Evolutionary conservation across 140 eudicot genomes (phyloP).

Genomic region (Cichorium intybus): DNA sequence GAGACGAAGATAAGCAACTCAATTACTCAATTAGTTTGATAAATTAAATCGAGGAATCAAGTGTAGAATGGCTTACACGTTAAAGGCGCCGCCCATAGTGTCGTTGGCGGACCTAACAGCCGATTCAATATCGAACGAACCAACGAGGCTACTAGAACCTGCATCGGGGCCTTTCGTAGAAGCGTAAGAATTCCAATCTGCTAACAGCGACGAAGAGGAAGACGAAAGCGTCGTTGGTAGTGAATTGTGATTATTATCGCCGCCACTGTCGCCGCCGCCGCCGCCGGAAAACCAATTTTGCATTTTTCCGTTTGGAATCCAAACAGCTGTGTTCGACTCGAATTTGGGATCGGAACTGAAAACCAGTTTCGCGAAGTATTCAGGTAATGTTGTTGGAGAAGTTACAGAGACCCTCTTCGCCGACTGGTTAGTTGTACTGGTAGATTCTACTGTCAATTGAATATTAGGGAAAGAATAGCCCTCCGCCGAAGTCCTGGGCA

Average conservation of each 20-base stretch:
- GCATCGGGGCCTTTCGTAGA: slow-evolving; percentile 35
- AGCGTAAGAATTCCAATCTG: slow-evolving; percentile 84
- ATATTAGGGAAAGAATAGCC: background rate
- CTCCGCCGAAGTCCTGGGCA: background rate
- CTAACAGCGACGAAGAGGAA: slow-evolving; percentile 41
- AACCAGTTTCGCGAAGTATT: background rate
- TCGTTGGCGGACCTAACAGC: slow-evolving; percentile 81
- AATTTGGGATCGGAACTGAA: slow-evolving; percentile 4
- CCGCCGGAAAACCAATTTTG: slow-evolving; percentile 59
- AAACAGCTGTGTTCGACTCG: background rate
- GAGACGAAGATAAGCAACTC: background rate
- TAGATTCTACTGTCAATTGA: background rate
- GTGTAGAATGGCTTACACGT: slow-evolving; percentile 45
- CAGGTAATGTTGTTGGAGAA: background rate
- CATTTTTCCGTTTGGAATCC: slow-evolving; percentile 23
- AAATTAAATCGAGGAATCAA: background rate
- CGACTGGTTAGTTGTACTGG: slow-evolving; percentile 4
- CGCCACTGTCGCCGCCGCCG: slow-evolving; percentile 16
- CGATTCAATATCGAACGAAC: slow-evolving; percentile 78
- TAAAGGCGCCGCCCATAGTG: slow-evolving; percentile 70
- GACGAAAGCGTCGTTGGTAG: slow-evolving; percentile 45
- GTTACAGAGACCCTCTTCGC: background rate
- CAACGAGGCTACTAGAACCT: slow-evolving; percentile 28
- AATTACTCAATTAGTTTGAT: background rate
- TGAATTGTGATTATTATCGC: slow-evolving; percentile 24